These are phyloP conservation scores for Crithidia expoeki DNA, from an alignment of 208 protist species.

Conservation along the genomic window DNA sequence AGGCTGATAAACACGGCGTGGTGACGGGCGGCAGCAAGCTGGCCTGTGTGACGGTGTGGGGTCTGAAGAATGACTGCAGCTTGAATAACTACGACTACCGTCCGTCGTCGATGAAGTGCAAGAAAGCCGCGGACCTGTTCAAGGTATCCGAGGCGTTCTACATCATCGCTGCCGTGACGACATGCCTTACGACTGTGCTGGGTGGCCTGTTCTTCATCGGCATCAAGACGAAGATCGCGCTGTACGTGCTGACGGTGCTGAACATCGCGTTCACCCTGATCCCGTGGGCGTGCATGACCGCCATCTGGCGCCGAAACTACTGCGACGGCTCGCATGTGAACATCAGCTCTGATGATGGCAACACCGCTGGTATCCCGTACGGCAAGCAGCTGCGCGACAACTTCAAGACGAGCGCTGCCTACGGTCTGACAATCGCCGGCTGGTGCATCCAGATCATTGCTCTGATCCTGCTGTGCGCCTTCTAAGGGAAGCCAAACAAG, in stretches of 20 bases:
- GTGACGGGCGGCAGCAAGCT: constrained; percentile 30
- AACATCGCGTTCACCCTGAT: constrained; percentile 40
- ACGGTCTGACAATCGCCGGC: constrained; percentile 47
- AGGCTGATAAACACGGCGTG: neutral
- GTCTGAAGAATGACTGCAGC: constrained; percentile 54
- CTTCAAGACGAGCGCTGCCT: constrained; percentile 54
- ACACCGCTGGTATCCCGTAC: constrained; percentile 31
- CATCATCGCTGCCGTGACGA: constrained; percentile 62
- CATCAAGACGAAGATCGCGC: constrained; percentile 21
- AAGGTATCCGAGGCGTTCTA: constrained; percentile 56
- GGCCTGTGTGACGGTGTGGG: constrained; percentile 60
- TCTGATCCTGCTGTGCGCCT: constrained; percentile 31
- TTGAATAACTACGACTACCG: constrained; percentile 29
- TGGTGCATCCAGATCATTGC: constrained; percentile 51
- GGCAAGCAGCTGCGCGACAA: constrained; percentile 28
- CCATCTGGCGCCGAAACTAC: constrained; percentile 39
- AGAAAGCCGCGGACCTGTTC: constrained; percentile 40
- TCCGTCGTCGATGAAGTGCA: constrained; percentile 19
- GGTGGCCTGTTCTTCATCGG: constrained; percentile 40
- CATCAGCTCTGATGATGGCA: constrained; percentile 13
- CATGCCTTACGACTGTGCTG: constrained; percentile 32
- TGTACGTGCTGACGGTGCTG: constrained; percentile 30
- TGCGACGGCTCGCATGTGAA: constrained; percentile 25
- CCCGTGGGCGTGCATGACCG: constrained; percentile 62
- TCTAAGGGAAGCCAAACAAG: too few relatives aligned